Percentiles rank a stretch among this genome's conserved stretches.
These are phyloP conservation scores for Scolecobasidium constrictum DNA, from an alignment of 2,329 filamentous ascomycete genomes.

Conservation along the genomic window DNA sequence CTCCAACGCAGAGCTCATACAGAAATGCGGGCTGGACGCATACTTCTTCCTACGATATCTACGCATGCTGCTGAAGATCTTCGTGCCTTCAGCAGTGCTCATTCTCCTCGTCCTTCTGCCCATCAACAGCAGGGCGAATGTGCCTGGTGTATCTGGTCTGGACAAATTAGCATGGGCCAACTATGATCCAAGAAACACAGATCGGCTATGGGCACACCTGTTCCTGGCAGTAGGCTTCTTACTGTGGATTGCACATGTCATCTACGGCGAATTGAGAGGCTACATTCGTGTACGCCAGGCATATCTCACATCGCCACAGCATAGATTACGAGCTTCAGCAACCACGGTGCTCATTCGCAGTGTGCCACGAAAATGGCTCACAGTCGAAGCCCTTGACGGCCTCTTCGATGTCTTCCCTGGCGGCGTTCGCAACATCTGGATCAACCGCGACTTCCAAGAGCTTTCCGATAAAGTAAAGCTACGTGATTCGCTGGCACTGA, in stretches of 20 bases:
- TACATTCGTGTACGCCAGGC: constrained; percentile 93
- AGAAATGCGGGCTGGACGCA: constrained; percentile 90
- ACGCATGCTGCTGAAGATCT: constrained; percentile 78
- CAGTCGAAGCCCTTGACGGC: constrained; percentile 65
- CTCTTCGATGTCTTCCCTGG: constrained; percentile 95
- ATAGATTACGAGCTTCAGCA: constrained; percentile 83
- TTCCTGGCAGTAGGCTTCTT: constrained; percentile 69
- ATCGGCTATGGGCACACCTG: constrained; percentile 75
- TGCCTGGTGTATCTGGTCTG: constrained; percentile 41
- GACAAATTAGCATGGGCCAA: constrained; percentile 86
- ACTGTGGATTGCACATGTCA: constrained; percentile 74
- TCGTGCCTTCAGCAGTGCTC: constrained; percentile 67
- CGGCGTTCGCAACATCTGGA: constrained; percentile 90
- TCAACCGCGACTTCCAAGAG: constrained; percentile 79
- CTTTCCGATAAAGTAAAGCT: constrained; percentile 74
- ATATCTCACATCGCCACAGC: constrained; percentile 87
- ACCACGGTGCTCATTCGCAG: constrained; percentile 90
- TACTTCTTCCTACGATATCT: constrained; percentile 96
- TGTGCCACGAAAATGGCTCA: constrained; percentile 86
- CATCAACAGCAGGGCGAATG: constrained; percentile 64
- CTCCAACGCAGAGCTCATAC: constrained; percentile 75
- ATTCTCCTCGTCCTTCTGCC: constrained; percentile 80
- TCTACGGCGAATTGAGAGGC: constrained; percentile 73
- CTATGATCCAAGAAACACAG: constrained; percentile 52
- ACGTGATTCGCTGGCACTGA: constrained; percentile 58